Evolutionary conservation across 179 eudicot species (phyloP).

Genomic region (Nepenthes alata): DNA sequence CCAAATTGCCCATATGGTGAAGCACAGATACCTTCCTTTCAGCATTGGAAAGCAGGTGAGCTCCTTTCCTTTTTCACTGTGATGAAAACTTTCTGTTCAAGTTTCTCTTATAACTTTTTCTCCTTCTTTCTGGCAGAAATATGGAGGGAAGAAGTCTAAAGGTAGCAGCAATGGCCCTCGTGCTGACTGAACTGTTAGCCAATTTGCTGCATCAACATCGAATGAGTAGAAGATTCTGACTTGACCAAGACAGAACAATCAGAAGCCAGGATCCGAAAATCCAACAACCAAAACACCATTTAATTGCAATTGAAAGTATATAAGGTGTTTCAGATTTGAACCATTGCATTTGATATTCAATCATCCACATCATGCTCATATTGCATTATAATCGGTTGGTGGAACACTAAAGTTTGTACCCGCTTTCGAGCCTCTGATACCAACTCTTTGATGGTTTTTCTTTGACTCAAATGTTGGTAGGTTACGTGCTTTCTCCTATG

Average conservation of each 20-base stretch:
- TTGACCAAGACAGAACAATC: background rate
- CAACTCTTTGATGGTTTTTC: too few species aligned
- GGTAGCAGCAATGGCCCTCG: conserved; percentile 18
- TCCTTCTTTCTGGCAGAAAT: conserved; percentile 17
- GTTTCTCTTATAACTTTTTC: background rate
- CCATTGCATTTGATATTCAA: conserved; percentile 10
- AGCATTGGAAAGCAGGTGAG: conserved; percentile 64
- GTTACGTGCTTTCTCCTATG: too few species aligned
- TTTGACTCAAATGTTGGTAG: too few species aligned
- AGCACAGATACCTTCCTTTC: conserved; percentile 59
- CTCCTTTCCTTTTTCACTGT: background rate
- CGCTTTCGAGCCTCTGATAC: too few species aligned
- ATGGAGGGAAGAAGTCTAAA: conserved; percentile 29
- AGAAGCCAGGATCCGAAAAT: conserved; percentile 4
- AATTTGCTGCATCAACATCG: background rate
- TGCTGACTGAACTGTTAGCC: conserved; percentile 18
- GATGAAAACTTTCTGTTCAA: background rate
- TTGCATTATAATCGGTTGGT: too few species aligned
- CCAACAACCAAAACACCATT: conserved; percentile 6
- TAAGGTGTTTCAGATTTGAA: conserved; percentile 13
- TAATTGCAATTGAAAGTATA: conserved; percentile 16
- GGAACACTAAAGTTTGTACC: too few species aligned
- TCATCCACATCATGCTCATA: conserved; percentile 1
- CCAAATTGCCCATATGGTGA: conserved; percentile 64
- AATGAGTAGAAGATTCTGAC: background rate